These are phyloP conservation scores for Rosa multiflora DNA, from an alignment of 306 rosid genomes.

Conservation along the genomic window DNA sequence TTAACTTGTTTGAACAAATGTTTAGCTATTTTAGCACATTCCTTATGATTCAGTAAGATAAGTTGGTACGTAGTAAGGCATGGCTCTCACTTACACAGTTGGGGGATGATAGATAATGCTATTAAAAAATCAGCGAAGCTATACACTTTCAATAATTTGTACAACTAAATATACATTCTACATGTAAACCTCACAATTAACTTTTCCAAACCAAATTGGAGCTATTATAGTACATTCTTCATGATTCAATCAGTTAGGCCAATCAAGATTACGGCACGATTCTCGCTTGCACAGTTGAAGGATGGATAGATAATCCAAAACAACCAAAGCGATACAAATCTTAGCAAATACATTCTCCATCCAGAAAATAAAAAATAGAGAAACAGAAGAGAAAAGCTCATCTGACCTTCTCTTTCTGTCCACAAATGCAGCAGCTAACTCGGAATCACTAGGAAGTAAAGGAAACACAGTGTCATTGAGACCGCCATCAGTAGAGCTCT, in stretches of 20 bases:
- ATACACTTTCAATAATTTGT: background rate
- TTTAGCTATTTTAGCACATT: background rate
- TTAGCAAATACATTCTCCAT: background rate
- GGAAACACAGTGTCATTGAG: constrained; percentile 24
- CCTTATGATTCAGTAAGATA: background rate
- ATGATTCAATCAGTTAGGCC: background rate
- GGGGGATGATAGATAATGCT: background rate
- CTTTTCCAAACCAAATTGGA: too few relatives aligned
- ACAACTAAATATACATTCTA: background rate
- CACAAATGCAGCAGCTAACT: constrained; percentile 65
- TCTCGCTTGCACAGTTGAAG: background rate
- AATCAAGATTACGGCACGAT: background rate
- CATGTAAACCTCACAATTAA: background rate
- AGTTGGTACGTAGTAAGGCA: background rate
- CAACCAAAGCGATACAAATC: background rate
- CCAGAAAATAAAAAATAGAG: background rate
- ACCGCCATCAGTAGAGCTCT: constrained; percentile 13
- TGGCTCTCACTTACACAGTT: background rate
- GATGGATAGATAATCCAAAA: background rate
- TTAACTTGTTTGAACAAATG: background rate
- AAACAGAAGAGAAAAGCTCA: background rate
- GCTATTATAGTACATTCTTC: background rate
- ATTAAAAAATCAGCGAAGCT: background rate
- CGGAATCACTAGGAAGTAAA: constrained; percentile 58
- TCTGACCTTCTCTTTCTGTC: constrained; percentile 60